A percentile compares a stretch with the other conserved stretches of the same genome.
phyloP scores from a whole-genome alignment of 148 eudicot species.

The Linanthus parryae region DNA sequence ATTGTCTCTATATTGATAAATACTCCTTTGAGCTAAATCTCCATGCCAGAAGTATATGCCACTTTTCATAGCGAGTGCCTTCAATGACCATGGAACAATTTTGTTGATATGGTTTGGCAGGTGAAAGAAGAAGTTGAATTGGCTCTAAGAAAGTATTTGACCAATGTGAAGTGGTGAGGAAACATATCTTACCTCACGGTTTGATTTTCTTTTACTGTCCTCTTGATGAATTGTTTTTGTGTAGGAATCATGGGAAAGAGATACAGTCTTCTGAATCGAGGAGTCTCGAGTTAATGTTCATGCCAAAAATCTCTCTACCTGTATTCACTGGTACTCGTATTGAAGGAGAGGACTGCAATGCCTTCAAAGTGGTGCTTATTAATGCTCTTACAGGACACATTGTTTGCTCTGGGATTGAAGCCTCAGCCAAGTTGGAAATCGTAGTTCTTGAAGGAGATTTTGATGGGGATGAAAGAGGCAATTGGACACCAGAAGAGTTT shows the following conservation, averaged over 20 bases:
- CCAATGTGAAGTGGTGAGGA: conserved; percentile 49
- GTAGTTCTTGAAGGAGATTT: conserved; percentile 83
- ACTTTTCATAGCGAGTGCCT: too few relatives aligned
- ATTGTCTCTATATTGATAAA: too few relatives aligned
- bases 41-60: too few relatives aligned
- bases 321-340: conserved; percentile 94
- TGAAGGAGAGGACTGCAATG: conserved; percentile 72
- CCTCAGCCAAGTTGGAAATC: conserved; percentile 66
- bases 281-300: conserved; percentile 60
- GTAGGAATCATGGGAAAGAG: conserved; percentile 59
- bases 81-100: not conserved
- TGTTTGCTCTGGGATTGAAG: conserved; percentile 43
- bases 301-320: conserved; percentile 60
- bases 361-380: conserved; percentile 56
- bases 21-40: too few relatives aligned
- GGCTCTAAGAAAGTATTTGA: conserved; percentile 63
- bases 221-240: conserved; percentile 7
- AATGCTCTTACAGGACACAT: conserved; percentile 44
- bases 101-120: conserved; percentile 26
- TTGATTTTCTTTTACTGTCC: conserved; percentile 2
- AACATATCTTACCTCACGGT: not conserved
- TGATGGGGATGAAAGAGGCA: conserved; percentile 57
- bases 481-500: conserved; percentile 73
- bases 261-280: conserved; percentile 41
- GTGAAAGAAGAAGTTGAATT: conserved; percentile 92